Evolutionary conservation across 2,329 filamentous ascomycete species (phyloP).

Genomic region (Knufia fluminis): DNA sequence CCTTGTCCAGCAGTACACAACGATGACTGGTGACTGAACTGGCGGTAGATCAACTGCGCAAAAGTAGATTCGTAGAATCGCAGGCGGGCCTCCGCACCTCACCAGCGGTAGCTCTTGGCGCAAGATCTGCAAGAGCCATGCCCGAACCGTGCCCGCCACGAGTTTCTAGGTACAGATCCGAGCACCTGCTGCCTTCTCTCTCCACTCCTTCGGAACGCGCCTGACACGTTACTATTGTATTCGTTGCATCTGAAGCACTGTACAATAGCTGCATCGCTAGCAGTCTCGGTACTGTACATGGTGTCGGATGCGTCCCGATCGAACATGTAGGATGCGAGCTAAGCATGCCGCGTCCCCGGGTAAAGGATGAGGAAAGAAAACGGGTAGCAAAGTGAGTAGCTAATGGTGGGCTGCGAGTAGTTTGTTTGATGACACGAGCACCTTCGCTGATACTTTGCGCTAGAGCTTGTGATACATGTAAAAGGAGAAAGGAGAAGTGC

Average conservation of each 20-base stretch:
- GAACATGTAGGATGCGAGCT: conserved; percentile 8
- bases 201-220: not conserved
- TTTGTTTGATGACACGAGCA: too few relatives aligned
- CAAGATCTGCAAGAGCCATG: not conserved
- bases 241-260: not conserved
- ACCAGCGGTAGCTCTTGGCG: not conserved
- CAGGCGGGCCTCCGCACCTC: not conserved
- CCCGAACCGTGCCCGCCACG: not conserved
- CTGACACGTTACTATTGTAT: not conserved
- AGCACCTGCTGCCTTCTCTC: not conserved
- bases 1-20: too few relatives aligned
- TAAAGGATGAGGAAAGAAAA: conserved; percentile 24
- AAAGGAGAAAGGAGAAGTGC: conserved; percentile 43
- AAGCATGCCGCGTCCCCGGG: conserved; percentile 23
- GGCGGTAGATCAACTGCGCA: too few relatives aligned
- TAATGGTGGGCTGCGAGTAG: not conserved
- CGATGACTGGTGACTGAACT: too few relatives aligned
- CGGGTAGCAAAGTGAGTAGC: conserved; percentile 14
- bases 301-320: conserved; percentile 8
- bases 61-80: too few relatives aligned
- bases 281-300: too few relatives aligned
- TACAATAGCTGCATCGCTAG: too few relatives aligned
- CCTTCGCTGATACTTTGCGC: not conserved
- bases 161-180: not conserved
- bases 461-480: conserved; percentile 23